Evolutionary conservation across 1,139 yeast species (phyloP).

Genomic region (Saccharomyces hybrid): DNA sequence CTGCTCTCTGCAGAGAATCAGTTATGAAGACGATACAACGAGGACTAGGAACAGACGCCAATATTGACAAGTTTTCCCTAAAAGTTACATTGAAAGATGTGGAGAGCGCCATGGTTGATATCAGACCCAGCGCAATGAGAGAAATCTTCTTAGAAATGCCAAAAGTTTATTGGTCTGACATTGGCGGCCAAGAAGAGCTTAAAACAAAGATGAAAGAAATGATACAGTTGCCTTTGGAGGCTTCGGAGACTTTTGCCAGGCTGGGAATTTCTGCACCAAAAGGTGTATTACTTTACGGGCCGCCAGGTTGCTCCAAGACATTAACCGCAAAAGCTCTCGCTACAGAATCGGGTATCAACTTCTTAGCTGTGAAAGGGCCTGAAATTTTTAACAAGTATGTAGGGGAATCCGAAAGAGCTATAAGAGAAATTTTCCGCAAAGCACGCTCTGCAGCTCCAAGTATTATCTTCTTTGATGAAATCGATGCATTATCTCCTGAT

Average conservation of each 20-base stretch:
- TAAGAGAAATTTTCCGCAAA: slow-evolving; percentile 81
- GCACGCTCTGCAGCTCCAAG: slow-evolving; percentile 93
- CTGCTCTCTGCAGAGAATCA: slow-evolving; percentile 81
- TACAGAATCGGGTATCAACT: slow-evolving; percentile 87
- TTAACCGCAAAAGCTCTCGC: slow-evolving; percentile 92
- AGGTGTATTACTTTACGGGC: slow-evolving; percentile 85
- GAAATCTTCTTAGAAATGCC: slow-evolving; percentile 93
- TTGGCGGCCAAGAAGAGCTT: slow-evolving; percentile 86
- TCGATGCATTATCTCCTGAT: slow-evolving; percentile 81
- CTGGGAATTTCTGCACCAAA: slow-evolving; percentile 88
- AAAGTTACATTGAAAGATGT: slow-evolving; percentile 46
- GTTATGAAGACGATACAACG: slow-evolving; percentile 76
- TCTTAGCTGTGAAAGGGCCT: slow-evolving; percentile 91
- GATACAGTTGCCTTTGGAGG: slow-evolving; percentile 84
- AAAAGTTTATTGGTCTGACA: slow-evolving; percentile 86
- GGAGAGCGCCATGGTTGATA: slow-evolving; percentile 59
- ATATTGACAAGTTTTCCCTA: slow-evolving; percentile 34
- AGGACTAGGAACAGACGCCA: slow-evolving; percentile 35
- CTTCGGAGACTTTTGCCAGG: slow-evolving; percentile 63
- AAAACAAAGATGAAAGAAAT: slow-evolving; percentile 79
- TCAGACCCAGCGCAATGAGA: slow-evolving; percentile 94
- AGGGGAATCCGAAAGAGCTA: slow-evolving; percentile 87
- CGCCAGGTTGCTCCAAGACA: slow-evolving; percentile 96
- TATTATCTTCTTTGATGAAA: slow-evolving; percentile 88
- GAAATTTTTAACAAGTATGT: slow-evolving; percentile 90